phyloP scores from a whole-genome alignment of 179 eudicot genomes.

The Camellia oleifera region DNA sequence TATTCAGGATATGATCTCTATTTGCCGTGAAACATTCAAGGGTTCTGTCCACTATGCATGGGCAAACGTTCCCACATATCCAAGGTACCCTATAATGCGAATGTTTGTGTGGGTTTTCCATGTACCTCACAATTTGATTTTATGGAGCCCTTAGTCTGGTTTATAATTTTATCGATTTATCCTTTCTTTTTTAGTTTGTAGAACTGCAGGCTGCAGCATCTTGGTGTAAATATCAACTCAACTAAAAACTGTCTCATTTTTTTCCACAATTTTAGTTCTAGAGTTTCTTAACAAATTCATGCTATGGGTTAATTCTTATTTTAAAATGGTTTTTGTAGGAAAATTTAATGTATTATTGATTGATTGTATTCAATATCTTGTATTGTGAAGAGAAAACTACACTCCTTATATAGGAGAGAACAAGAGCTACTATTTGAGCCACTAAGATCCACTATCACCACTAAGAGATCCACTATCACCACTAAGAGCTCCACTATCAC shows the following conservation, averaged over 20 bases:
- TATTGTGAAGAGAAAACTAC: no score
- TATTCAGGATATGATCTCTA: conserved; percentile 77
- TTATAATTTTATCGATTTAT: background rate
- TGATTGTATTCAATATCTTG: no score
- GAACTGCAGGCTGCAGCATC: background rate
- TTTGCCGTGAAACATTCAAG: conserved; percentile 72
- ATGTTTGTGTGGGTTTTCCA: background rate
- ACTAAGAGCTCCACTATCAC: no score
- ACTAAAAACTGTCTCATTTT: background rate
- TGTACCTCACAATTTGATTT: background rate
- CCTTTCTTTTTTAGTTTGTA: no score
- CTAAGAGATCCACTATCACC: no score
- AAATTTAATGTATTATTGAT: no score
- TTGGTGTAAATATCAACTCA: background rate
- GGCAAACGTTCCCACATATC: conserved; percentile 97
- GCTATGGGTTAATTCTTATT: no score
- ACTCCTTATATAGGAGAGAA: no score
- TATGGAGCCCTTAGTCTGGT: background rate
- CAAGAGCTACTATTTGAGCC: no score
- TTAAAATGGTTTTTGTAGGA: no score
- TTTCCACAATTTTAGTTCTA: background rate
- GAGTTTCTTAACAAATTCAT: no score
- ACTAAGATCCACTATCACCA: no score
- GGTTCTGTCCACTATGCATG: conserved; percentile 98
- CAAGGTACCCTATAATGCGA: conserved; percentile 53